Evolutionary conservation across 202 grass and related monocot species (phyloP).

Genomic region (Setaria viridis): DNA sequence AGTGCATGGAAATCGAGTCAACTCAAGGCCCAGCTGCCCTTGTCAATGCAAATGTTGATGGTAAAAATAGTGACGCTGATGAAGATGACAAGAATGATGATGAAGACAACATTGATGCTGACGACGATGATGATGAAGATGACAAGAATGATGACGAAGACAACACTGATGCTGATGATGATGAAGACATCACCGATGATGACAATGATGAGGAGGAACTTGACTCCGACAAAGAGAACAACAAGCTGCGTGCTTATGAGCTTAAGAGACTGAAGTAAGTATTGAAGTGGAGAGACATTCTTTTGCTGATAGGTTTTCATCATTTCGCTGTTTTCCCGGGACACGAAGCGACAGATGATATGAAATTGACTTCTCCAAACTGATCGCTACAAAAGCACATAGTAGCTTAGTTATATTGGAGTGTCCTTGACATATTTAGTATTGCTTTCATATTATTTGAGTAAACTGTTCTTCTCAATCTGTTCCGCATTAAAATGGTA

Average conservation of each 20-base stretch:
- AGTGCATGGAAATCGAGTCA: slow-evolving; percentile 85
- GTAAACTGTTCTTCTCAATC: not conserved
- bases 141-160: not conserved
- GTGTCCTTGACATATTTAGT: slow-evolving; percentile 11
- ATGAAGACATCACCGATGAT: slow-evolving; percentile 31
- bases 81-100: not conserved
- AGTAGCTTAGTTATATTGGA: slow-evolving; percentile 17
- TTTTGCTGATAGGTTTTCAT: slow-evolving; percentile 25
- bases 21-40: slow-evolving; percentile 69
- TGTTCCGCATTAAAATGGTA: slow-evolving; percentile 7
- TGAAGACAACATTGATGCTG: slow-evolving; percentile 32
- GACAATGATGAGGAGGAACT: slow-evolving; percentile 51
- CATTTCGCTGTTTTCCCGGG: not conserved
- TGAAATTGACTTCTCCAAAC: not conserved
- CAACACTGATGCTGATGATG: not conserved
- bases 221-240: slow-evolving; percentile 72
- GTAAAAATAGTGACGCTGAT: slow-evolving; percentile 5
- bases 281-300: slow-evolving; percentile 6
- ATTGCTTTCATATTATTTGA: slow-evolving; percentile 13
- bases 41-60: slow-evolving; percentile 48
- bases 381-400: slow-evolving; percentile 1
- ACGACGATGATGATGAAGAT: slow-evolving; percentile 6
- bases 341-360: slow-evolving; percentile 9
- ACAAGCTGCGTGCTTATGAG: slow-evolving; percentile 81
- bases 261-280: slow-evolving; percentile 83